Evolutionary conservation across 1,284 basidiomycete species (phyloP), one percentile per base, ranked within the genome.

Genomic region (Ganoderma sinense): DNA sequence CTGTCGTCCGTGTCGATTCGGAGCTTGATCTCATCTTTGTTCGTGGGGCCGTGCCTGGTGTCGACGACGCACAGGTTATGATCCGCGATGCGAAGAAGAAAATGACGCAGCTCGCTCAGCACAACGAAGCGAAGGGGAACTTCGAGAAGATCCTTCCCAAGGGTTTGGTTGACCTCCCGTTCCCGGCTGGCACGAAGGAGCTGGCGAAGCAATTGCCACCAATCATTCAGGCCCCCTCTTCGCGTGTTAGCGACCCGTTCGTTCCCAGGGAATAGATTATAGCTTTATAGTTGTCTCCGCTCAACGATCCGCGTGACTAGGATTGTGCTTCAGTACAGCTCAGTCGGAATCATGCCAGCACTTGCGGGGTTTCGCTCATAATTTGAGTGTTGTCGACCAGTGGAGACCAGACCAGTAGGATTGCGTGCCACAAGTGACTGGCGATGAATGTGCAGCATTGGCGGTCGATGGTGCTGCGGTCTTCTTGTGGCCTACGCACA

Each of bases 21-120:
- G 84, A 86, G 18, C 89, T 97, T 66, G 93, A 98, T 81, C 87
- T 98, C 62, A 85, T 99, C 70, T 98, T 94, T 80, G 92, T 99
- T 64, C 87, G 87, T 62, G 93, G 93, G 26, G 88, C 89, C 59
- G 86, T 94, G 11, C 91, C 93, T 16, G 93, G 93, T 18, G 77
- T 91, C n/a, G 93, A 94, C 76, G 88, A 93, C 76, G 91, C 92
- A 0, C 89, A 91, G 66, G 91, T 82, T 55, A 74, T 92, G 68
- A 82, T 97, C 59, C 86, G 88, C 18, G 96, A 98, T 79, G 91
- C 95, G 26, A 95, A 96, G 83, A 96, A 96, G 86, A 94, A 91
- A 79, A 85, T 96, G 82, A 78, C 83, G 41, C 88, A 88, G 66
- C 80, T 89, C 59, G 87, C 91, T 8, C 84, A 83, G 69, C 87